phyloP scores from a whole-genome alignment of 176 grass and related monocot genomes.

The Themeda triandra region DNA sequence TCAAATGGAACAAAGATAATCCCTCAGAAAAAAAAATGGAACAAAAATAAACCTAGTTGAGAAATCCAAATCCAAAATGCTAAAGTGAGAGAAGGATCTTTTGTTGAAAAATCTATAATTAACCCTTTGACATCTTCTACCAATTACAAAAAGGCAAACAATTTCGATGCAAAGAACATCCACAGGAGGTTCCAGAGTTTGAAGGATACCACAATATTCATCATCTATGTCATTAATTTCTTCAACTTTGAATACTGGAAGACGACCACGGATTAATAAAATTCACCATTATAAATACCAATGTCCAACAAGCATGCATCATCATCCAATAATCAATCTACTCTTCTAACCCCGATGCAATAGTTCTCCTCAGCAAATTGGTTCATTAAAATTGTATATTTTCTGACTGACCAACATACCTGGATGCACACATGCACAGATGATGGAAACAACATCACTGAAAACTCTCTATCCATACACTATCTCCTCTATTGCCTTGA shows the following conservation, averaged over 20 bases:
- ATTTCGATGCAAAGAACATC: background rate
- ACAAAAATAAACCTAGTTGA: background rate
- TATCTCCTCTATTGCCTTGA: background rate
- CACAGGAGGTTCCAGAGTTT: background rate
- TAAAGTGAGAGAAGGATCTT: background rate
- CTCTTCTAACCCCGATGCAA: background rate
- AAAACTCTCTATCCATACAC: background rate
- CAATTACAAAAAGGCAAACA: background rate
- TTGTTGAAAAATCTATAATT: background rate
- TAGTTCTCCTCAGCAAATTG: background rate
- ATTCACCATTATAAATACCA: background rate
- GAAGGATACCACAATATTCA: background rate
- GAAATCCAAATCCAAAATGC: background rate
- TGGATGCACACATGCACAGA: background rate
- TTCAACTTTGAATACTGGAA: background rate
- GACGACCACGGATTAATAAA: background rate
- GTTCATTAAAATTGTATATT: background rate
- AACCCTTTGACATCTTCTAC: background rate
- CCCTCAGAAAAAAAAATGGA: background rate
- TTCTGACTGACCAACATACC: background rate
- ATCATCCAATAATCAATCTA: background rate
- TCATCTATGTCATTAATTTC: background rate
- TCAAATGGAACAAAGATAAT: background rate
- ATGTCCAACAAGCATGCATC: background rate
- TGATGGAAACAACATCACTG: background rate